Base-by-base conservation (phyloP, 2,329 filamentous ascomycete genomes). In the Passalora sequoiae region DNA sequence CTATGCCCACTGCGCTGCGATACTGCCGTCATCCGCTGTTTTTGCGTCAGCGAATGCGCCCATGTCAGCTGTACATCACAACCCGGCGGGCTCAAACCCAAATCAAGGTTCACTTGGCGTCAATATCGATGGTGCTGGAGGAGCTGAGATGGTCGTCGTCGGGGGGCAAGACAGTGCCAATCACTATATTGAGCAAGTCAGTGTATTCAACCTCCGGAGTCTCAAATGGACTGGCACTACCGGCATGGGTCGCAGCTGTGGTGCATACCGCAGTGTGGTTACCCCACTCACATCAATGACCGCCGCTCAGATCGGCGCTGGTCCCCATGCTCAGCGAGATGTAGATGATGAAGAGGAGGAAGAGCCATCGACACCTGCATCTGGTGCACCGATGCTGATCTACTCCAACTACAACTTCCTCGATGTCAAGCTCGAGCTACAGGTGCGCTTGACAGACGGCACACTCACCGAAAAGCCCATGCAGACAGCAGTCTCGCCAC, bases 371-470 rank as follows among this genome's bases (percentile, higher is more conserved):
- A 46, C 60, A 38, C 64, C 59, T 31, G 59, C 56, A 15, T 67
- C 65, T 15, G 77, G 75, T 12, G 74, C 76, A 5, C 74, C 79
- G 3, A 96, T 97, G 89, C 76, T 98, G 50, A 94, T 98, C 33
- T 98, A 98, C 66, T 97, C 91, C 17, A 98, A 98, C 63, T 98
- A 98, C 68, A 97, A 98, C 66, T 98, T 98, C 60, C 67, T 98
- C 43, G 91, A 98, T 58, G 92, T 98, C 54, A 97, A 95, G 64
- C 72, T 98, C 17, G 92, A 98, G 66, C 72, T 98, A 27, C 92
- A 97, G 65, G 80, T 98, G 36, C 80, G 92, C 40, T 74, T 85
- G 6, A 79, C 87, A 1, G 89, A 97, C 62, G 91, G 92, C 21
- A 81, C 80, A 0, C 70, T 98, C 40, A 78, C 81, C 1, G 92